Evolutionary conservation across 2,329 filamentous ascomycete genomes (phyloP).

Genomic region (Apiospora kogelbergensis): DNA sequence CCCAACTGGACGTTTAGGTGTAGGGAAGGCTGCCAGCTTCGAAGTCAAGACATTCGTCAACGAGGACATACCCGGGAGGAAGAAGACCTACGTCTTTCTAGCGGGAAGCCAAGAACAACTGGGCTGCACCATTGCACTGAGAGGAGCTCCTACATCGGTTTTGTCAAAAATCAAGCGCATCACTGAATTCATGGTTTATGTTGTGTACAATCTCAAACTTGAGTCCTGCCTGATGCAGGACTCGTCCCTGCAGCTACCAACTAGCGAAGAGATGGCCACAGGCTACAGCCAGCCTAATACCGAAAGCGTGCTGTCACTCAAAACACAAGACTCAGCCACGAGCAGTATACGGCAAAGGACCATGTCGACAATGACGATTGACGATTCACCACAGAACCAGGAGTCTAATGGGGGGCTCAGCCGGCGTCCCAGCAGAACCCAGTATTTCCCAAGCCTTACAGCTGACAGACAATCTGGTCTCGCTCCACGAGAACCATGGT

Average conservation of each 20-base stretch:
- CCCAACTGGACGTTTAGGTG: conserved; percentile 64
- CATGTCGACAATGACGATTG: conserved; percentile 21
- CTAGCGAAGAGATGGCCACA: conserved; percentile 49
- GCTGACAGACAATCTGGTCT: conserved; percentile 30
- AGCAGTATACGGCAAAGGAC: conserved; percentile 22
- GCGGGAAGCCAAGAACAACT: conserved; percentile 87
- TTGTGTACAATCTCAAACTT: conserved; percentile 95
- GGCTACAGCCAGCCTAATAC: conserved; percentile 33
- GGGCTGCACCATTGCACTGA: conserved; percentile 90
- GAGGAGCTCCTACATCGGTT: conserved; percentile 71
- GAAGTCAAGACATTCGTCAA: conserved; percentile 96
- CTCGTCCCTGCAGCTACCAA: conserved; percentile 82
- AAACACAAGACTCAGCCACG: conserved; percentile 20
- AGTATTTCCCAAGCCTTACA: conserved; percentile 18
- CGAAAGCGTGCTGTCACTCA: conserved; percentile 38
- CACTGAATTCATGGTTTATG: conserved; percentile 98
- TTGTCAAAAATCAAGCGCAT: conserved; percentile 85
- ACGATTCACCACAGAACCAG: conserved; percentile 19
- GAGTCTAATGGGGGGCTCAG: conserved; percentile 21
- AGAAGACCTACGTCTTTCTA: conserved; percentile 94
- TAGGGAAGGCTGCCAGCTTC: conserved; percentile 82
- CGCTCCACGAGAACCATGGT: conserved; percentile 45
- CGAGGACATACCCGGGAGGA: conserved; percentile 68
- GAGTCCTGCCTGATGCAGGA: conserved; percentile 94
- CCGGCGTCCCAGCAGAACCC: conserved; percentile 18